Percentiles rank a stretch among this genome's conserved stretches.
Evolutionary conservation across 208 protist genomes (phyloP).

Genomic region (Willaertia magna): DNA sequence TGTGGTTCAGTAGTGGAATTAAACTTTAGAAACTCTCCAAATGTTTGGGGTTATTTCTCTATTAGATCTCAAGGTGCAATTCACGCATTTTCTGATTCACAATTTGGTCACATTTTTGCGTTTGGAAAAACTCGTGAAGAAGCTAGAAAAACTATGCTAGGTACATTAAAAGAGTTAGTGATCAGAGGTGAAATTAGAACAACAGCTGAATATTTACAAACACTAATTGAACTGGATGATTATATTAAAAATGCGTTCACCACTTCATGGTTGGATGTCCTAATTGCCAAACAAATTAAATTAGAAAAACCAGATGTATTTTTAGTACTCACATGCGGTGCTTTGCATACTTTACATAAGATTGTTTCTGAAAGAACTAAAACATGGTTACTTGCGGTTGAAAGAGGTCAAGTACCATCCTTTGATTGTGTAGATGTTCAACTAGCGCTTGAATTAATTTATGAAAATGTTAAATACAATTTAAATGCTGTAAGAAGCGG

Average conservation of each 20-base stretch:
- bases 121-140: slow-evolving; percentile 75
- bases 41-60: slow-evolving; percentile 97
- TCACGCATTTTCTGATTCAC: slow-evolving; percentile 86
- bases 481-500: slow-evolving; percentile 42
- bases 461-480: slow-evolving; percentile 53
- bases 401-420: slow-evolving; percentile 63
- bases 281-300: slow-evolving; percentile 44
- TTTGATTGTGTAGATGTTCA: slow-evolving; percentile 48
- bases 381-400: slow-evolving; percentile 54
- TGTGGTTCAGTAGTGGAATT: slow-evolving; percentile 80
- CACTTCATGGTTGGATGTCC: slow-evolving; percentile 64
- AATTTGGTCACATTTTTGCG: slow-evolving; percentile 95
- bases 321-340: slow-evolving; percentile 46
- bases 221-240: slow-evolving; percentile 59
- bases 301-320: slow-evolving; percentile 10
- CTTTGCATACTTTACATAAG: slow-evolving; percentile 47
- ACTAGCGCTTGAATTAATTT: slow-evolving; percentile 55
- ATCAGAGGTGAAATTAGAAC: slow-evolving; percentile 86
- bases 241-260: slow-evolving; percentile 58
- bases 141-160: slow-evolving; percentile 70
- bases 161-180: slow-evolving; percentile 76
- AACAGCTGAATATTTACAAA: slow-evolving; percentile 78
- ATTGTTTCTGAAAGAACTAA: slow-evolving; percentile 39
- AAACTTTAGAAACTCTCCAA: slow-evolving; percentile 78
- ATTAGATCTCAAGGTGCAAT: slow-evolving; percentile 63